Base-by-base conservation (phyloP, 495 filamentous ascomycete genomes). In the Aspergillus taichungensis region DNA sequence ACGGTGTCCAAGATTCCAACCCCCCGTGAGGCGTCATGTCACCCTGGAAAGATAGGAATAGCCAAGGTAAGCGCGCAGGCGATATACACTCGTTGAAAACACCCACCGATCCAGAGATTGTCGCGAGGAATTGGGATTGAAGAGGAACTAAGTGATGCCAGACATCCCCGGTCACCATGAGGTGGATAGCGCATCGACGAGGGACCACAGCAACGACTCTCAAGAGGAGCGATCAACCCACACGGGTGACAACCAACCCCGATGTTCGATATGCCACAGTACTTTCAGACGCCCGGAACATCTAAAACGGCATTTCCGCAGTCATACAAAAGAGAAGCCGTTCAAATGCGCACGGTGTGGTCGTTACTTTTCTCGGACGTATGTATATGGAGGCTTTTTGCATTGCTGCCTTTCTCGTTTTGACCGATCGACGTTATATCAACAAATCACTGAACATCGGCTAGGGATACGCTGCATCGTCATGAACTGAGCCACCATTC, bases 241-340 rank as follows among this genome's bases (percentile, higher is more conserved):
- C 1, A 36, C 47, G 6, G 40, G 39, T 41, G 18, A 45, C 9
- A 55, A 58, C 9, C 63, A 62, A 37, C 55, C 58, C 2, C 61
- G 68, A 60, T 80, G 77, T 45, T 63, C 66, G 5, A 61, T 71
- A 29, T 80, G 77, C 42, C 60, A 68, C 36, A 75, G 67, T 14
- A 75, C 73, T 8, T 87, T 87, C 55, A 76, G 80, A 34, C 64
- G 83, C 52, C 71, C 79, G 12, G 83, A 87, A 54, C 83, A 87
- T 61, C 57, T 87, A 34, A 87, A 84, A 60, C 71, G 83, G 29
- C 83, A 87, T 61, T 68, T 83, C 48, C 74, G 83, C 34, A 83
- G 80, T 38, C 83, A 87, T 55, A 80, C 79, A 1, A 83, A 81
- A 47, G 80, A 83, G 56, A 83, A 82, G 51, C 78, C 77, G 0